phyloP scores from a whole-genome alignment of 331 rosid species.

The Dryas integrifolia region DNA sequence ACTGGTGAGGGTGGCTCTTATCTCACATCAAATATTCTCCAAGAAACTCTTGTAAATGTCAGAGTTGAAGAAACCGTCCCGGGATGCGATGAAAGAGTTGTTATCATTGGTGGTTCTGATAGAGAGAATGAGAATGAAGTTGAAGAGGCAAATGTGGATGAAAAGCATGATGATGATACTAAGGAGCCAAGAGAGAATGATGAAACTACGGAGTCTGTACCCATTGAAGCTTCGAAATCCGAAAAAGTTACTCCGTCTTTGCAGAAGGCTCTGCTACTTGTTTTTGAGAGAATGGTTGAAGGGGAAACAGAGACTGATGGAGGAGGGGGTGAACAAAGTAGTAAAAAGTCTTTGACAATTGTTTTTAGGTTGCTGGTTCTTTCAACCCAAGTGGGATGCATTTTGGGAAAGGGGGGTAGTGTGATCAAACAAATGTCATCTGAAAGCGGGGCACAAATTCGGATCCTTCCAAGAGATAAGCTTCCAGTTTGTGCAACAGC shows the following conservation, averaged over 20 bases:
- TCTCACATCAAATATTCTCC: slow-evolving; percentile 53
- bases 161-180: slow-evolving; percentile 32
- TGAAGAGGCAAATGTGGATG: slow-evolving; percentile 40
- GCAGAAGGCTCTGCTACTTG: slow-evolving; percentile 58
- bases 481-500: slow-evolving; percentile 64
- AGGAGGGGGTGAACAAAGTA: slow-evolving; percentile 37
- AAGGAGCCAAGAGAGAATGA: slow-evolving; percentile 29
- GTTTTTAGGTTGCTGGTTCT: slow-evolving; percentile 67
- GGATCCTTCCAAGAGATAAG: slow-evolving; percentile 82
- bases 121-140: slow-evolving; percentile 46
- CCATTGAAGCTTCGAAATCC: slow-evolving; percentile 24
- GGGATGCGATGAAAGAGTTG: slow-evolving; percentile 75
- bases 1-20: slow-evolving; percentile 63
- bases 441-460: slow-evolving; percentile 87
- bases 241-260: slow-evolving; percentile 45
- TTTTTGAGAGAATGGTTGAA: slow-evolving; percentile 62
- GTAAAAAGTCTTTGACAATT: slow-evolving; percentile 33
- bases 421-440: slow-evolving; percentile 81
- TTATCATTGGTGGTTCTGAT: slow-evolving; percentile 52
- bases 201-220: slow-evolving; percentile 40
- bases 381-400: slow-evolving; percentile 81
- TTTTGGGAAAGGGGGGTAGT: slow-evolving; percentile 89
- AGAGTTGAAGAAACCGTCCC: slow-evolving; percentile 63
- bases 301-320: slow-evolving; percentile 47
- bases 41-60: slow-evolving; percentile 61